A percentile compares a stretch with the other conserved stretches of the same genome.
Conservation (phyloP, 1,139 yeast species). For the Diutina rugosa region DNA sequence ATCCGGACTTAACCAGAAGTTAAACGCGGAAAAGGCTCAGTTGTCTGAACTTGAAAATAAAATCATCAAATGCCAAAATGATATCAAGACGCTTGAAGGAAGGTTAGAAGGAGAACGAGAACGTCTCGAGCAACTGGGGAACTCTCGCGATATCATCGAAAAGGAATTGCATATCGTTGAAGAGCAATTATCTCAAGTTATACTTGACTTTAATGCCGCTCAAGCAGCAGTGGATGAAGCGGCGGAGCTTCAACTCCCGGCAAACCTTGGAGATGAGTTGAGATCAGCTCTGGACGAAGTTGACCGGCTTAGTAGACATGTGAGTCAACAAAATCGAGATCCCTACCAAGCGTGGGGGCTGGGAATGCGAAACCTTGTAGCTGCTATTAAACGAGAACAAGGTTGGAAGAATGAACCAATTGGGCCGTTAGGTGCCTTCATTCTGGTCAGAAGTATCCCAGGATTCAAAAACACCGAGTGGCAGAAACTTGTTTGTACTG, state of each 20-base stretch:
- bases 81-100: constrained; percentile 14
- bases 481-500: constrained; percentile 48
- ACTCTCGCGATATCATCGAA: constrained; percentile 10
- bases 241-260: constrained; percentile 8
- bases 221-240: constrained; percentile 7
- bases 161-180: constrained; percentile 8
- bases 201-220: constrained; percentile 7
- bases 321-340: constrained; percentile 7
- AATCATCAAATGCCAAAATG: constrained; percentile 8
- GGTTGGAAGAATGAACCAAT: constrained; percentile 42
- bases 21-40: not conserved
- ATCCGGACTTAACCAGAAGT: too few species aligned
- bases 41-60: not conserved
- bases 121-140: constrained; percentile 28
- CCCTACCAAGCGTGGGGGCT: constrained; percentile 35
- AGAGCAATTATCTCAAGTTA: constrained; percentile 5
- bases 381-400: constrained; percentile 21
- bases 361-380: constrained; percentile 26
- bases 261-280: constrained; percentile 6
- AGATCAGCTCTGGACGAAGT: not conserved
- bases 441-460: constrained; percentile 34
- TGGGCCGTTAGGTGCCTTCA: constrained; percentile 73
- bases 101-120: constrained; percentile 15
- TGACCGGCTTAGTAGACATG: not conserved
- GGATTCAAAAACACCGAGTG: constrained; percentile 35